Conservation (phyloP, 805 yeast genomes). For the Danielia oregonensis region DNA sequence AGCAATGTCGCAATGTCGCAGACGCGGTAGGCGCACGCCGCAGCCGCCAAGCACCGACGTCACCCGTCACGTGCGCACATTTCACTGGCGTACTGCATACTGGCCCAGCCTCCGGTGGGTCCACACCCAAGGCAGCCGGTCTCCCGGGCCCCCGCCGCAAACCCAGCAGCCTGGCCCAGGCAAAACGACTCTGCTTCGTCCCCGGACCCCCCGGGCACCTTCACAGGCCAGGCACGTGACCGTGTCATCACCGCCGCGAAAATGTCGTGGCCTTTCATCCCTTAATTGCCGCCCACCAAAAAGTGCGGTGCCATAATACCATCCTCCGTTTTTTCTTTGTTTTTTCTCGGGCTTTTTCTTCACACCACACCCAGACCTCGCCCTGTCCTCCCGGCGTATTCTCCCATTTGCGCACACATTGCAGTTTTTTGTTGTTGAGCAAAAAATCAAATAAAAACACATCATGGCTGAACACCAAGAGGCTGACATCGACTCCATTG, state of each 20-base stretch:
- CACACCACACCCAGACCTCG: conserved; percentile 6
- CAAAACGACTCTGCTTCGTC: too few relatives aligned
- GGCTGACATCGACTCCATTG: conserved; percentile 94
- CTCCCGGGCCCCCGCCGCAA: too few relatives aligned
- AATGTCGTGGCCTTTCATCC: conserved; percentile 18
- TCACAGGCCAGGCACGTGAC: too few relatives aligned
- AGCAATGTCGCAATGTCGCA: background rate
- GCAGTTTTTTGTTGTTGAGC: background rate
- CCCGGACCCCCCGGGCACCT: too few relatives aligned
- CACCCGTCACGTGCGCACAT: background rate
- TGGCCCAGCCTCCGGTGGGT: too few relatives aligned
- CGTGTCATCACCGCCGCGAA: conserved; percentile 6
- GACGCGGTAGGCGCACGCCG: background rate
- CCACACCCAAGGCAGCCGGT: too few relatives aligned
- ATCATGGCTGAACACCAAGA: conserved; percentile 48
- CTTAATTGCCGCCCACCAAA: conserved; percentile 17
- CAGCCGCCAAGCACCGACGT: background rate
- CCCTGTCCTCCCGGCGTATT: conserved; percentile 6
- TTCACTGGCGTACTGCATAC: conserved; percentile 8
- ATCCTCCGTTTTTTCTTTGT: conserved; percentile 2
- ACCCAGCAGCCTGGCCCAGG: too few relatives aligned
- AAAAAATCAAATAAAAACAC: conserved; percentile 2
- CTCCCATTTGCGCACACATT: too few relatives aligned
- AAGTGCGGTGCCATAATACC: conserved; percentile 2
- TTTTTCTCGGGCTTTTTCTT: conserved; percentile 8